These are phyloP conservation scores for Arabidopsis arenosa DNA, from an alignment of 345 rosid genomes.

Conservation along the genomic window DNA sequence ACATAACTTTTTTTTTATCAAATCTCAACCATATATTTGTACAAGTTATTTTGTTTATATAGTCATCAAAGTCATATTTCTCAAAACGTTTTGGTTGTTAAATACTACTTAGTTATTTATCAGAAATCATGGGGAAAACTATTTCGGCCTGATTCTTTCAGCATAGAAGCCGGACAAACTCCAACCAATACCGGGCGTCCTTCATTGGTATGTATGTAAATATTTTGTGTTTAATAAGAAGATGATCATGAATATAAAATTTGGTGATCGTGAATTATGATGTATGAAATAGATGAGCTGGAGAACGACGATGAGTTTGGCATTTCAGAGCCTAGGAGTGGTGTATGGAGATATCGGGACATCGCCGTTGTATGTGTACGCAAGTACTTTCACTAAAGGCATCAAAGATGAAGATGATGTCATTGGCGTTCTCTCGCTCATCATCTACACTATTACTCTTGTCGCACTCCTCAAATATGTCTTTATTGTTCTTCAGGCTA, in stretches of 20 bases:
- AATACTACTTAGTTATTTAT: not conserved
- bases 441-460: slow-evolving; percentile 64
- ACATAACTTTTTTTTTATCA: not conserved
- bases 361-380: slow-evolving; percentile 72
- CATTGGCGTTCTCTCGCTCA: slow-evolving; percentile 69
- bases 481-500: slow-evolving; percentile 71
- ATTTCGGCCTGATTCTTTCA: slow-evolving; percentile 69
- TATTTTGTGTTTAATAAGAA: not conserved
- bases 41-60: not conserved
- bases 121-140: slow-evolving; percentile 76
- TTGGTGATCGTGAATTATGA: no score
- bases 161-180: slow-evolving; percentile 69
- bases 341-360: slow-evolving; percentile 85
- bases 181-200: slow-evolving; percentile 31
- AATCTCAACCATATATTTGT: not conserved
- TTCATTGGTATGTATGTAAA: slow-evolving; percentile 40
- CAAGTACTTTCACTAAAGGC: slow-evolving; percentile 61
- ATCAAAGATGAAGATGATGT: slow-evolving; percentile 55
- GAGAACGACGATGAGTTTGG: slow-evolving; percentile 62
- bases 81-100: not conserved
- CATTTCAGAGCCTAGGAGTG: slow-evolving; percentile 76
- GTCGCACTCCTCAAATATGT: slow-evolving; percentile 68
- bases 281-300: slow-evolving; percentile 47
- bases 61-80: not conserved
- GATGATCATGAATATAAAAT: not conserved